A percentile compares a stretch with the other conserved stretches of the same genome.
Evolutionary conservation across 108 stramenopile species (phyloP).

Genomic region (Nitzschia sp.): DNA sequence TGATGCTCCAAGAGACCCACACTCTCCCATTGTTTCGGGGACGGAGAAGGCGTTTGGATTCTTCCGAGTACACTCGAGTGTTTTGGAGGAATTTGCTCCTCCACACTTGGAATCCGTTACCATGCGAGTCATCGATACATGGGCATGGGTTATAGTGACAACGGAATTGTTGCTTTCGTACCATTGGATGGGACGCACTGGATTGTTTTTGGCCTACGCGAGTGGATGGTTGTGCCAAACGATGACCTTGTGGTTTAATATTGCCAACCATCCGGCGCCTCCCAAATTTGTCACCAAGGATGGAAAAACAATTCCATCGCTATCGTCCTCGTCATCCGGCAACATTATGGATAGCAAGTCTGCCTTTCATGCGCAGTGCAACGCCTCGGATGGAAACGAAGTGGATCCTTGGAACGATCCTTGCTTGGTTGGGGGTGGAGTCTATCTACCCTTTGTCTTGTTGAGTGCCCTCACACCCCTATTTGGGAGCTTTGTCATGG

Average conservation of each 20-base stretch:
- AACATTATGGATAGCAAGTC: background rate
- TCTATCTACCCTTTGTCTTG: background rate
- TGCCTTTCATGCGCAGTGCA: background rate
- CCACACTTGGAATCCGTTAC: conserved; percentile 38
- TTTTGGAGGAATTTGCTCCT: conserved; percentile 54
- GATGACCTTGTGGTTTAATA: conserved; percentile 58
- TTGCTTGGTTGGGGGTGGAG: background rate
- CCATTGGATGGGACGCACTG: conserved; percentile 31
- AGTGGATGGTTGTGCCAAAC: conserved; percentile 50
- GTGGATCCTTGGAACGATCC: conserved; percentile 1
- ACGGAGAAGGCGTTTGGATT: conserved; percentile 53
- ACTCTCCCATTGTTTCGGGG: conserved; percentile 47
- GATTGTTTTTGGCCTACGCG: conserved; percentile 47
- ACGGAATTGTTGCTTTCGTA: conserved; percentile 28
- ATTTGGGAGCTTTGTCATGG: background rate
- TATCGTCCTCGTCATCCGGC: background rate
- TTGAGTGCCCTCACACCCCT: background rate
- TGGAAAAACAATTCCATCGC: too few relatives aligned
- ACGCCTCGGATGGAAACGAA: background rate
- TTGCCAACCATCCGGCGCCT: conserved; percentile 47
- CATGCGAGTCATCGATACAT: conserved; percentile 48
- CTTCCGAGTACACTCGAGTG: conserved; percentile 26
- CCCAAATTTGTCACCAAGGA: too few relatives aligned
- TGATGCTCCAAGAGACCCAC: conserved; percentile 56
- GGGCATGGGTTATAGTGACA: conserved; percentile 28